Conservation (phyloP, 1,284 basidiomycete genomes). For the Puccinia triticina region DNA sequence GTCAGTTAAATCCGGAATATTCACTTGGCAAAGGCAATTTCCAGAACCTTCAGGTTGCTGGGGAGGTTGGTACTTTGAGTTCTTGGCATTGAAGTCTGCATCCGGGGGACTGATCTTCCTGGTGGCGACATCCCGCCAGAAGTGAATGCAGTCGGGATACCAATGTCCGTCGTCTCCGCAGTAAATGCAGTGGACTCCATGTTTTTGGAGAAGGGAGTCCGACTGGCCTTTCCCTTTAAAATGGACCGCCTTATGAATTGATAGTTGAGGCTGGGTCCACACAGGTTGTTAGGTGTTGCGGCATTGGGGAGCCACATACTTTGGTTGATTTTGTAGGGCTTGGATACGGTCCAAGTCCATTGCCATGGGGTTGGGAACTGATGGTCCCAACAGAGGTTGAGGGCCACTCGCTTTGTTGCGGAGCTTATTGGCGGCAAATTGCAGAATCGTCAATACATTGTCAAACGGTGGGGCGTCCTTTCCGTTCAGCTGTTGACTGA, state of each 20-base stretch:
- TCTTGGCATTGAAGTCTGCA: not conserved
- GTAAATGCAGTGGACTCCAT: not conserved
- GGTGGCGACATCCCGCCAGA: not conserved
- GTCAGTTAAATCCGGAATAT: no score
- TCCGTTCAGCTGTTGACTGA: no score
- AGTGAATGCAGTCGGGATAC: conserved; percentile 8
- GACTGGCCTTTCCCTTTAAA: not conserved
- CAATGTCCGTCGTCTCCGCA: conserved; percentile 2
- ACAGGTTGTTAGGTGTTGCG: conserved; percentile 57
- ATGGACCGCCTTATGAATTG: not conserved
- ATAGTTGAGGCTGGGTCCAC: conserved; percentile 63
- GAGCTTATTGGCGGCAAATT: not conserved
- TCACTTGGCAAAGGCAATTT: not conserved
- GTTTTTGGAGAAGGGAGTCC: not conserved
- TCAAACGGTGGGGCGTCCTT: no score
- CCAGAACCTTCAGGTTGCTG: not conserved
- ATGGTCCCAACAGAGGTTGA: no score
- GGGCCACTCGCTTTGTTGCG: not conserved
- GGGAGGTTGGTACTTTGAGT: conserved; percentile 3
- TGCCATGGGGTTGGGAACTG: no score
- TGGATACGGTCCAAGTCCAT: not conserved
- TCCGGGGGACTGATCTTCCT: not conserved
- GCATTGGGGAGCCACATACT: conserved; percentile 52
- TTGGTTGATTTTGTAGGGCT: not conserved
- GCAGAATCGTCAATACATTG: not conserved